These are phyloP conservation scores for Kalanchoe fedtschenkoi DNA, from an alignment of 164 flowering plant genomes.

Conservation along the genomic window DNA sequence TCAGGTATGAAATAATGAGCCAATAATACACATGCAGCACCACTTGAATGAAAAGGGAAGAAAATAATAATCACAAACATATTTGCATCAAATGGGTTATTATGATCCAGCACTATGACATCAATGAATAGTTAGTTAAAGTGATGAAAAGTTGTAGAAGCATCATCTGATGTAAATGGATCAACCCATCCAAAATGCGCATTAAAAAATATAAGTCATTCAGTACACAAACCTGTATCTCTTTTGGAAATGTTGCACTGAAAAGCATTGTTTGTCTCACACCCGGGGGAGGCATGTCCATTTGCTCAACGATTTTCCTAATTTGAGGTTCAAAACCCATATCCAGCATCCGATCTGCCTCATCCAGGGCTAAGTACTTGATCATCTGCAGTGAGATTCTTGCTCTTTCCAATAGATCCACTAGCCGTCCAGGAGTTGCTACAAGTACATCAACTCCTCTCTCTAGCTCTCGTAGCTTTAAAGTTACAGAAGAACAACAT, in stretches of 20 bases:
- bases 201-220: not conserved
- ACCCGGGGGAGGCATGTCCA: conserved; percentile 75
- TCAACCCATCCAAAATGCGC: not conserved
- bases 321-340: conserved; percentile 89
- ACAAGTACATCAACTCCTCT: conserved; percentile 76
- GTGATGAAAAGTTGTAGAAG: not conserved
- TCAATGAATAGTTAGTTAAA: not conserved
- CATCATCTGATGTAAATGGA: not conserved
- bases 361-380: conserved; percentile 58
- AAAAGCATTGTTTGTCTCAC: conserved; percentile 59
- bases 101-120: too few relatives aligned
- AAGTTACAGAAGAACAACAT: not conserved
- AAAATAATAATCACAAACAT: too few relatives aligned
- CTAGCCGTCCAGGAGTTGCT: conserved; percentile 70
- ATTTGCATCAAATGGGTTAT: too few relatives aligned
- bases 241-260: conserved; percentile 76
- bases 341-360: conserved; percentile 78
- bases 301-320: conserved; percentile 68
- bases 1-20: not conserved
- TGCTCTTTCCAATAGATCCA: conserved; percentile 70
- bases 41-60: not conserved
- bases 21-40: not conserved
- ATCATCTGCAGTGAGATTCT: conserved; percentile 62
- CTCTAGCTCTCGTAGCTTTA: conserved; percentile 59
- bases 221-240: conserved; percentile 47